Percentiles rank a stretch among this genome's conserved stretches.
These are phyloP conservation scores for Citrus glauca DNA, from an alignment of 345 rosid genomes.

Conservation along the genomic window DNA sequence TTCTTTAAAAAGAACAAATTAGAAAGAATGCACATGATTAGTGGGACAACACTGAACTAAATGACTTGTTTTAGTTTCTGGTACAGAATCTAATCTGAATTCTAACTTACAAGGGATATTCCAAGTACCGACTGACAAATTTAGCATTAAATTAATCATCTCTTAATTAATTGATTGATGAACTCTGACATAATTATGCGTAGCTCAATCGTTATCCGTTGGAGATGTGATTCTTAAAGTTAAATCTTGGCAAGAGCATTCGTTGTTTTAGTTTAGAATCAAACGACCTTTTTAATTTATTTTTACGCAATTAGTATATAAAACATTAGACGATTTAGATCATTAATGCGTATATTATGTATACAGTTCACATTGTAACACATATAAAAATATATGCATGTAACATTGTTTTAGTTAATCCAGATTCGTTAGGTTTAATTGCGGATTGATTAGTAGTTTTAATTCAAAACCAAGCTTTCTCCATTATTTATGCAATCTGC, in stretches of 20 bases:
- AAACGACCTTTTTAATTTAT: not conserved
- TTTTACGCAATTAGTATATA: not conserved
- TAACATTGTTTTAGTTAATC: not conserved
- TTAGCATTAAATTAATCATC: not conserved
- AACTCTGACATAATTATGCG: constrained; percentile 11
- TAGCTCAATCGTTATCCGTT: not conserved
- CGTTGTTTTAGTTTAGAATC: not conserved
- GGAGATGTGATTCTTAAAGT: not conserved
- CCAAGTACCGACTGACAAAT: constrained; percentile 7
- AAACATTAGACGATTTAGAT: too few relatives aligned
- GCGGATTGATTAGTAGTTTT: not conserved
- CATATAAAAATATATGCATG: not conserved
- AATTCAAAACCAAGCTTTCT: not conserved
- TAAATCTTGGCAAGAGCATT: too few relatives aligned
- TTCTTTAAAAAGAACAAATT: not conserved
- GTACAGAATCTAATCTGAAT: constrained; percentile 25
- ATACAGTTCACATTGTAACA: too few relatives aligned
- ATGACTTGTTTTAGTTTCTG: not conserved
- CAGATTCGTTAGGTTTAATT: not conserved
- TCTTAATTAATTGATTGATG: not conserved
- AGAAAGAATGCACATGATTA: constrained; percentile 5
- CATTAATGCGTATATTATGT: not conserved
- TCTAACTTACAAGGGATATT: constrained; percentile 13
- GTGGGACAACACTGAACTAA: not conserved
- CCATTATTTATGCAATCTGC: not conserved